phyloP scores from a whole-genome alignment of 1,284 basidiomycete genomes.

The Puccinia novopanici region DNA sequence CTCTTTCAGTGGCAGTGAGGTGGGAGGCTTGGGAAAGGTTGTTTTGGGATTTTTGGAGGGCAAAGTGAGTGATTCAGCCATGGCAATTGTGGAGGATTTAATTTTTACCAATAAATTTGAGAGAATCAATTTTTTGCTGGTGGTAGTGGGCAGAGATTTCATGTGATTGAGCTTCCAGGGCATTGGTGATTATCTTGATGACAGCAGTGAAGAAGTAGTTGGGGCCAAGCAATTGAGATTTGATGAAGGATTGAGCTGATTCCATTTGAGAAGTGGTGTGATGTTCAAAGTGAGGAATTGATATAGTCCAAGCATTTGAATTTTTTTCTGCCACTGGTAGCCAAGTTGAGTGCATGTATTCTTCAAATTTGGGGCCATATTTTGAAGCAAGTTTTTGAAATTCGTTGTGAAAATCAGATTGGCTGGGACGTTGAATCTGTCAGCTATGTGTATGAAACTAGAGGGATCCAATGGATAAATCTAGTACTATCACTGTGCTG shows the following conservation, averaged over 20 bases:
- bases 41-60: neutral
- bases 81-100: neutral
- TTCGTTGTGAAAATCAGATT: too few relatives aligned
- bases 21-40: neutral
- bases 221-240: neutral
- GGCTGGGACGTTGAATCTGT: too few relatives aligned
- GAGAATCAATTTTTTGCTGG: neutral
- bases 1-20: neutral
- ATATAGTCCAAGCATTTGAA: too few relatives aligned
- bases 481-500: too few relatives aligned
- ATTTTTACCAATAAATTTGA: neutral
- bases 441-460: too few relatives aligned
- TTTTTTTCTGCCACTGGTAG: too few relatives aligned
- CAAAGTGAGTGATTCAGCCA: constrained; percentile 2
- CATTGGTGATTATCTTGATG: neutral
- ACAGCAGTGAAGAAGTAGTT: neutral
- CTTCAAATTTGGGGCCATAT: too few relatives aligned
- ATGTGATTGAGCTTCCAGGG: neutral
- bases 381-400: too few relatives aligned
- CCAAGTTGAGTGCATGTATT: too few relatives aligned
- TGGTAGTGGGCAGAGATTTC: neutral
- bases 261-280: too few relatives aligned
- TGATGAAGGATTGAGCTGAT: neutral
- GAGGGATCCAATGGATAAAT: too few relatives aligned
- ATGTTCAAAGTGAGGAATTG: too few relatives aligned